Evolutionary conservation across 345 rosid genomes (phyloP), one percentile per base, ranked within the genome.

Genomic region (Populus ilicifolia): DNA sequence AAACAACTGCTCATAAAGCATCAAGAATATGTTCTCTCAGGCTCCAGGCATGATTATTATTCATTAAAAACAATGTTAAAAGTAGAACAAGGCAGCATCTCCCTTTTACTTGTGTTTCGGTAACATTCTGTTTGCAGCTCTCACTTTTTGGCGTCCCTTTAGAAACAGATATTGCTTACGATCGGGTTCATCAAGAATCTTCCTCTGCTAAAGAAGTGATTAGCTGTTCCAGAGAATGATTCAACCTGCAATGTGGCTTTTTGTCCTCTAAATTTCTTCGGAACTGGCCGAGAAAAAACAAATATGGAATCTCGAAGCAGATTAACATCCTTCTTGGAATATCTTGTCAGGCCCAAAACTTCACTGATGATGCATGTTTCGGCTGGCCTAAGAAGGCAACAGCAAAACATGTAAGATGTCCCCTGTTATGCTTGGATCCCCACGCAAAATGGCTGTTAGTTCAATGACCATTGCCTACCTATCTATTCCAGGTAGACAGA

Each of bases 71-170:
- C 23, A 66, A 52, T 20, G 38, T 29, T 54, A 36, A 70, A 82
- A 74, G 81, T 25, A 21, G 72, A 70, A 74, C 74, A 74, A 50
- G 75, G 27, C 52, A 63, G 78, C 75, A 68, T 76, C 80, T 76
- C 64, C 30, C 68, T 68, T 62, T 67, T 35, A 46, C 75, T 61
- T 46, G 5, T 56, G 41, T 68, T 71, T 80, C 52, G 65, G 50
- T 43, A 54, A 79, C 85, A 79, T 76, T 69, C 85, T 69, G 78
- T 36, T 83, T 83, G 82, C 64, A 76, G 82, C 78, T 79, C 72
- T 9, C 54, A 11, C 50, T 73, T 54, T 75, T 75, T 75, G 54
- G 75, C 77, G 36, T 46, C 12, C 48, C 76, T 78, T 74, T 66
- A 33, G 41, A 65, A 20, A 44, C 41, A 50, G 20, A n/a, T 52